Evolutionary conservation across 805 yeast genomes (phyloP).

Genomic region (Saccharomycopsis fodiens): DNA sequence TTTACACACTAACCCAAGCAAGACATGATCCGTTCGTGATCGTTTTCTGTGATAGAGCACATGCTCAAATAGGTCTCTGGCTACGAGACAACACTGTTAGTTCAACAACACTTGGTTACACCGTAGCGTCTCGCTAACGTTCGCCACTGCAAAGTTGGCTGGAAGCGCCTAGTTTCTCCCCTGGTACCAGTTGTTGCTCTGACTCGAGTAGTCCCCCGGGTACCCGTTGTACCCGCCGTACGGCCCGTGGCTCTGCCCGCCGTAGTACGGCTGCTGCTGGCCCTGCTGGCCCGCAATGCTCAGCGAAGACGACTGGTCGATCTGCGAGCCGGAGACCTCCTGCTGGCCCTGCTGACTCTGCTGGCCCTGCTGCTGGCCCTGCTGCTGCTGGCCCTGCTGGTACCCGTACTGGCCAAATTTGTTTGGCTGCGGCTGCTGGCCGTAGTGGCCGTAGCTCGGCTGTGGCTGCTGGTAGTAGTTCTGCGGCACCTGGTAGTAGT

Average conservation of each 20-base stretch:
- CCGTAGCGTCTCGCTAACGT: too few species aligned
- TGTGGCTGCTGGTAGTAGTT: conserved; percentile 20
- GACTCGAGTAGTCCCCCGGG: conserved; percentile 11
- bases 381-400: conserved; percentile 12
- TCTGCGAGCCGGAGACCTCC: conserved; percentile 11
- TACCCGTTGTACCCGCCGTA: conserved; percentile 12
- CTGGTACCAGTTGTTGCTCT: conserved; percentile 3
- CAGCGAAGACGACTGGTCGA: not conserved
- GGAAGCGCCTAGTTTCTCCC: not conserved
- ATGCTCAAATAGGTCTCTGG: too few species aligned
- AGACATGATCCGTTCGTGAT: too few species aligned
- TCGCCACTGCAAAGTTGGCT: too few species aligned
- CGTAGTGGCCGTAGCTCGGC: conserved; percentile 12
- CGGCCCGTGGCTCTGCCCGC: conserved; percentile 1
- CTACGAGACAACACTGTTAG: too few species aligned
- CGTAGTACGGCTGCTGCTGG: conserved; percentile 20
- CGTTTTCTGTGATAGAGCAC: too few species aligned
- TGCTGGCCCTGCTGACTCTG: conserved; percentile 25
- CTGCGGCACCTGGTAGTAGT: conserved; percentile 25
- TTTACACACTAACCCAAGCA: too few species aligned
- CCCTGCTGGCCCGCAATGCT: conserved; percentile 20
- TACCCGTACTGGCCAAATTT: conserved; percentile 19
- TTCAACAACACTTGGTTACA: too few species aligned
- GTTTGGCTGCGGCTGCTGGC: conserved; percentile 22
- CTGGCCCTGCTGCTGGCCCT: conserved; percentile 7